Base-by-base conservation (phyloP, 352 stramenopile species). In the Phytophthora ramorum region DNA sequence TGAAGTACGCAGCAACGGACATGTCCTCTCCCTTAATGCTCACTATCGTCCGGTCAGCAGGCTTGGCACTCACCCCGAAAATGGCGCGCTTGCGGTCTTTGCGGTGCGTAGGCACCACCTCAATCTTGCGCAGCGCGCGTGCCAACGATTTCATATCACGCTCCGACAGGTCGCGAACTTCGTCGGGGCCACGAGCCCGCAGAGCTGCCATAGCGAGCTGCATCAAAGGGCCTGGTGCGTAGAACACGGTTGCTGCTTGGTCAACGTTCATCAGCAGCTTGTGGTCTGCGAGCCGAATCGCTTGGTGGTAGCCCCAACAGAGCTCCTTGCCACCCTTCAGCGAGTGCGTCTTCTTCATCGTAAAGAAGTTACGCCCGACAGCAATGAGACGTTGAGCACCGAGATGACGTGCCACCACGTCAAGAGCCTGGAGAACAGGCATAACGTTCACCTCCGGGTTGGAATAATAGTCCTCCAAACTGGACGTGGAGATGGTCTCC, bases 261-360 rank as follows among this genome's bases (percentile, higher is more conserved):
- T 93, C 82, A 4, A 93, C 73, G 47, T 93, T 93, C 50, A 93
- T 73, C 26, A 87, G 43, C 14, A 93, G 43, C 58, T 85, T 83
- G 13, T 63, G 37, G 28, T 91, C 76, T 2, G 66, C 76, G 1
- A 85, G 58, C 9, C 76, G 81, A 37, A 93, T 81, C 0, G 71
- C 75, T 67, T 93, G 84, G 35, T 91, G 80, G 40, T 91, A 93
- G 0, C 84, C 84, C 76, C 78, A 91, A 48, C 76, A 88, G 0
- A 91, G 51, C 30, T 91, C 82, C 12, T 87, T 87, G 44, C 84
- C 84, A 16, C 81, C 82, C 9, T 80, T 79, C 0, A 93, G 51
- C 16, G 75, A 43, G 41, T 87, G 66, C 2, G 76, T 87, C 24
- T 86, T 85, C 60, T 83, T 82, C 73, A 88, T 82, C 0, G 71